A percentile compares a stretch with the other conserved stretches of the same genome.
Conservation (phyloP, 2,329 filamentous ascomycete genomes). For the Botryotinia convoluta region DNA sequence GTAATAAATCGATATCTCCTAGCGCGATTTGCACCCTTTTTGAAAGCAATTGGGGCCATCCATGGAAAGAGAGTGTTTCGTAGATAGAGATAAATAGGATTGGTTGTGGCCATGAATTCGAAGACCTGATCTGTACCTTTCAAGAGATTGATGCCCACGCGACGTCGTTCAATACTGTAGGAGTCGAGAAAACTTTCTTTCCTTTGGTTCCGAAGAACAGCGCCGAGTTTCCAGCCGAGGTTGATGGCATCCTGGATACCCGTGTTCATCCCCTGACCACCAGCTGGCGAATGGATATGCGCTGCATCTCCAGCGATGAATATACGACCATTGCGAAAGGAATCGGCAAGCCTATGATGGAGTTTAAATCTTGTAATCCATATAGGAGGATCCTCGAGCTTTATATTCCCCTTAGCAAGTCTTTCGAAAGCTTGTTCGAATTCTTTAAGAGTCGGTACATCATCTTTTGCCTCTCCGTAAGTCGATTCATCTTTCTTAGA, state of each 20-base stretch:
- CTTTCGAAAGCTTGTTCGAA: slow-evolving; percentile 38
- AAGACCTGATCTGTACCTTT: slow-evolving; percentile 45
- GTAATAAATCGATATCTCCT: slow-evolving; percentile 41
- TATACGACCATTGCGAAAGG: slow-evolving; percentile 44
- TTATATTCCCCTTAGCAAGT: slow-evolving; percentile 33
- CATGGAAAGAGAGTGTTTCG: slow-evolving; percentile 44
- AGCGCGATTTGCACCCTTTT: slow-evolving; percentile 27
- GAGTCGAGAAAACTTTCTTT: slow-evolving; percentile 45
- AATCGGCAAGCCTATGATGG: slow-evolving; percentile 44
- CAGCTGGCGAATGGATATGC: slow-evolving; percentile 40
- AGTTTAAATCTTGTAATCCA: slow-evolving; percentile 48
- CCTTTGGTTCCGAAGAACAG: slow-evolving; percentile 35
- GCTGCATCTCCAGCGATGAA: slow-evolving; percentile 41
- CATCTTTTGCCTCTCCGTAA: slow-evolving; percentile 20
- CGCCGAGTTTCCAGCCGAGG: slow-evolving; percentile 40
- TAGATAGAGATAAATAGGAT: slow-evolving; percentile 39
- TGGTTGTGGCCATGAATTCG: slow-evolving; percentile 40
- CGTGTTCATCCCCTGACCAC: slow-evolving; percentile 43
- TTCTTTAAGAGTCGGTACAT: slow-evolving; percentile 36
- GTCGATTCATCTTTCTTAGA: slow-evolving; percentile 15
- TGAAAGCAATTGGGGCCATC: slow-evolving; percentile 41
- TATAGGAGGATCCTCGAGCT: slow-evolving; percentile 33
- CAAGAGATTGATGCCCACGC: slow-evolving; percentile 46
- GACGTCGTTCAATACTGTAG: slow-evolving; percentile 48
- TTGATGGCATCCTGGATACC: slow-evolving; percentile 41